phyloP scores from a whole-genome alignment of 495 filamentous ascomycete genomes.

The Aspergillus indologenus region DNA sequence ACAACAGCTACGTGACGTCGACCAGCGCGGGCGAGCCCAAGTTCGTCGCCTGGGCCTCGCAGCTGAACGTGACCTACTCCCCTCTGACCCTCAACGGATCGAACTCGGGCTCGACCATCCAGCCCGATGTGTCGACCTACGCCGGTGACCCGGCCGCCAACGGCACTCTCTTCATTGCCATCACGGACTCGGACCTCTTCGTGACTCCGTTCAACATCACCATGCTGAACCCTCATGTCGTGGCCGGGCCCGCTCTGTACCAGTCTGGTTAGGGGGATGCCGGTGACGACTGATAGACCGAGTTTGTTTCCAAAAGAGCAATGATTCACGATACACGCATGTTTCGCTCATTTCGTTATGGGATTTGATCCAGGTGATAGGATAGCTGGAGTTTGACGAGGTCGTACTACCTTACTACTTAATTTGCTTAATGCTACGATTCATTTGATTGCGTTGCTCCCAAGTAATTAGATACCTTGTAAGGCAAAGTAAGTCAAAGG shows the following conservation, averaged over 20 bases:
- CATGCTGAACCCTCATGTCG: conserved; percentile 72
- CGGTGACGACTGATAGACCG: background rate
- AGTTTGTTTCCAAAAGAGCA: background rate
- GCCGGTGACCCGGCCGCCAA: conserved; percentile 69
- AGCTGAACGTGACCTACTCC: conserved; percentile 83
- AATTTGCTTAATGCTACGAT: no score
- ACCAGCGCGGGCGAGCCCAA: conserved; percentile 53
- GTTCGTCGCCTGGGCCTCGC: conserved; percentile 76
- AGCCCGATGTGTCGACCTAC: conserved; percentile 62
- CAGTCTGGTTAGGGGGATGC: conserved; percentile 63
- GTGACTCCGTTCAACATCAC: conserved; percentile 76
- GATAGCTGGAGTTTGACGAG: no score
- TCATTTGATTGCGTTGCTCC: no score
- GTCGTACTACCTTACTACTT: no score
- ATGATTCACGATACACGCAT: no score
- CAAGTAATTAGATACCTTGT: no score
- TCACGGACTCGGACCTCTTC: conserved; percentile 66
- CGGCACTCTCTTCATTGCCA: conserved; percentile 72
- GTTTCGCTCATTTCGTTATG: no score
- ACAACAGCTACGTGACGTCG: conserved; percentile 74
- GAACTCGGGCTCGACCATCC: conserved; percentile 49
- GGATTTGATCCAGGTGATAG: no score
- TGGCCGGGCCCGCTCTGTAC: conserved; percentile 70
- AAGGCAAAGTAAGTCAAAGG: no score
- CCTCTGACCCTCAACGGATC: conserved; percentile 51